These are phyloP conservation scores for Suillus plorans DNA, from an alignment of 768 basidiomycete genomes.

Conservation along the genomic window DNA sequence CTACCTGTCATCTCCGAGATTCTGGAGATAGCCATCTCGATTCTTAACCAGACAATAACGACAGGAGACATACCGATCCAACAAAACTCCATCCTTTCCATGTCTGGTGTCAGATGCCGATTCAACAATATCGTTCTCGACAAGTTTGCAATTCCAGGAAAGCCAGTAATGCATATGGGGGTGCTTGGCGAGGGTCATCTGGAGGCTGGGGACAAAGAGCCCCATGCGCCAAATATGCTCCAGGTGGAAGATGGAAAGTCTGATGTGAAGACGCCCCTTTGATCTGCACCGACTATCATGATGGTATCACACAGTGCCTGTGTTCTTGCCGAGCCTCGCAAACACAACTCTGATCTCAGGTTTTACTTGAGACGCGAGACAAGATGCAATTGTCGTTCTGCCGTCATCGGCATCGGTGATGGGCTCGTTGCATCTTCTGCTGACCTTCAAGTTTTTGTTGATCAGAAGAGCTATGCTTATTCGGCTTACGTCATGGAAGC, in stretches of 20 bases:
- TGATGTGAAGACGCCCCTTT: conserved; percentile 23
- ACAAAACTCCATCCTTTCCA: conserved; percentile 20
- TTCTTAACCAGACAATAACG: conserved; percentile 13
- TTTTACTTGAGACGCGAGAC: background rate
- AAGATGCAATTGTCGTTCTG: conserved; percentile 3
- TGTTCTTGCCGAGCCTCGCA: conserved; percentile 3
- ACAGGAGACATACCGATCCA: conserved; percentile 14
- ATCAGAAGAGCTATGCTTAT: conserved; percentile 35
- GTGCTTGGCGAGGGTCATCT: conserved; percentile 11
- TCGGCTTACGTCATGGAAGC: conserved; percentile 32
- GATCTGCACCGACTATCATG: conserved; percentile 20
- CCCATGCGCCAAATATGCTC: conserved; percentile 18
- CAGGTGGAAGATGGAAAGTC: conserved; percentile 7
- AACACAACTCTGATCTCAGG: conserved; percentile 7
- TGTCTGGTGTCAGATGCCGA: conserved; percentile 29
- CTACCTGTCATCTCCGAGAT: conserved; percentile 26
- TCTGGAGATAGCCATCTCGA: conserved; percentile 21
- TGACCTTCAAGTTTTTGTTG: conserved; percentile 29
- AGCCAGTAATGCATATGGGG: conserved; percentile 3
- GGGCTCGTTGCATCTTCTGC: conserved; percentile 10
- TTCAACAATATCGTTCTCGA: conserved; percentile 11
- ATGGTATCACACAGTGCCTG: conserved; percentile 13
- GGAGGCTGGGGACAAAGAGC: conserved; percentile 6
- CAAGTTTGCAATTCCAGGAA: background rate
- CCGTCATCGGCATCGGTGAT: background rate